Percentiles rank a stretch among this genome's conserved stretches.
Evolutionary conservation across 106 monocot genomes (phyloP).

Genomic region (Dioscorea zingiberensis): DNA sequence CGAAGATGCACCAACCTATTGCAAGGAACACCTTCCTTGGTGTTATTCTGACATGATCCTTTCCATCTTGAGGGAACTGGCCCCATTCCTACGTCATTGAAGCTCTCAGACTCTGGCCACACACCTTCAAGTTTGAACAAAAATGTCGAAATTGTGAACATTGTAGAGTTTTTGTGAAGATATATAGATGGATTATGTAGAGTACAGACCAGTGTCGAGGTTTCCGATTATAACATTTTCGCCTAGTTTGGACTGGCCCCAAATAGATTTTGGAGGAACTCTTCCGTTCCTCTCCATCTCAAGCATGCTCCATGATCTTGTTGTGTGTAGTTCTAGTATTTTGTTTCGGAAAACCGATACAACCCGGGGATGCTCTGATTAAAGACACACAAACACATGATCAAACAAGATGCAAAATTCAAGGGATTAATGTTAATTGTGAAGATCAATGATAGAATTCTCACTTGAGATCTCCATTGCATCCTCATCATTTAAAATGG

Average conservation of each 20-base stretch:
- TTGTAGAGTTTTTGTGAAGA: neutral
- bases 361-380: conserved; percentile 27
- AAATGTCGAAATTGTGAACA: neutral
- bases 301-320: conserved; percentile 35
- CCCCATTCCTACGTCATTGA: conserved; percentile 6
- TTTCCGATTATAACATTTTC: conserved; percentile 29
- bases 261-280: conserved; percentile 15
- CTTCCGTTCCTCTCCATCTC: conserved; percentile 17
- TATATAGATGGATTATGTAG: neutral
- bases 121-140: conserved; percentile 7
- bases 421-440: too few relatives aligned
- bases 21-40: neutral
- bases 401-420: neutral
- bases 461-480: conserved; percentile 33
- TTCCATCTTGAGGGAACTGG: conserved; percentile 10
- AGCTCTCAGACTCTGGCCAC: conserved; percentile 25
- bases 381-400: neutral
- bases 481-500: conserved; percentile 45
- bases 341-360: conserved; percentile 27
- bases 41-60: conserved; percentile 3
- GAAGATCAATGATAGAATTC: neutral
- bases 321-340: conserved; percentile 34
- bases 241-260: conserved; percentile 30
- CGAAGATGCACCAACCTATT: neutral
- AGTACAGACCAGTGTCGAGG: conserved; percentile 22